Base-by-base conservation (phyloP, 1,284 basidiomycete species). In the Mycosarcoma mackinlayi region DNA sequence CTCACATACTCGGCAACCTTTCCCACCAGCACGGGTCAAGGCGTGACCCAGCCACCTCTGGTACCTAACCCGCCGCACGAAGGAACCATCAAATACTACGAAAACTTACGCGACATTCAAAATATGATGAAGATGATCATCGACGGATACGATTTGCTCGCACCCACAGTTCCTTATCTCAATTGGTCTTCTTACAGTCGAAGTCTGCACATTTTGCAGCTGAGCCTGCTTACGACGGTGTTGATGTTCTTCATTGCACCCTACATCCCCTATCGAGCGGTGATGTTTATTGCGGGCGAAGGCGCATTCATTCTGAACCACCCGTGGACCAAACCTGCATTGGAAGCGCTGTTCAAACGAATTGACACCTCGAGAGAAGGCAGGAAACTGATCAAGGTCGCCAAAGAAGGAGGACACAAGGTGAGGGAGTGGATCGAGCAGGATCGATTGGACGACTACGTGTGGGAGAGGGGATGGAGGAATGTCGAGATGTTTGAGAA, bases 111-210 rank as follows among this genome's bases (percentile, higher is more conserved):
- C n/a, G 79, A 82, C 61, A 81, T 82, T 19, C 80, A 82, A 54
- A 82, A 82, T 66, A 81, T 81, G 80, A 82, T 82, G 80, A 61
- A 68, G 14, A 73, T 81, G 61, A 68, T 82, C 37, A 79, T 80
- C 31, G 77, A 80, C 34, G 77, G 68, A 39, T 82, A 83, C 54
- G 78, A 80, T 41, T 54, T 73, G 30, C 68, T 79, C n/a, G 63
- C 74, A 0, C 77, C 79, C 4, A 53, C 78, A 6, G 75, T 82
- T 13, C 73, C 75, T 16, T 81, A 78, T 52, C 60, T 83, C 41
- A 81, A 83, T 61, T 83, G 82, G 82, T 83, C 82, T 0, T 73
- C 73, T 14, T 78, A 79, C 51, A 62, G 62, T 19, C 74, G 74
- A 28, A 77, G 79, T 21, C 60, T 83, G 28, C 65, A 76, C 28